Percentiles rank a stretch among this genome's conserved stretches.
Evolutionary conservation across 2,329 filamentous ascomycete genomes (phyloP).

Genomic region (Nemania diffusa): DNA sequence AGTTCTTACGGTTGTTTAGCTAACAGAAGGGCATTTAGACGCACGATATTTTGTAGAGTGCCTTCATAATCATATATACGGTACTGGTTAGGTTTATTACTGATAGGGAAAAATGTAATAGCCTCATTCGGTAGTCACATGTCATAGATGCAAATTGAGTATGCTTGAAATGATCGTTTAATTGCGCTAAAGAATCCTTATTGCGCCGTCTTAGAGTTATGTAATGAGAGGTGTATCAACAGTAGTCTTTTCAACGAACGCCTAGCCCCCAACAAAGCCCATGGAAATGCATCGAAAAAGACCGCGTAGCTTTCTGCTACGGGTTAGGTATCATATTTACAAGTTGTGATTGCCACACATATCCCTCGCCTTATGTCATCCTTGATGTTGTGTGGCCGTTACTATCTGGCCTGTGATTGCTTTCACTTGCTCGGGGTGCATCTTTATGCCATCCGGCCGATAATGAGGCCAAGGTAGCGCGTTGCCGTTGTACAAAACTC

Average conservation of each 20-base stretch:
- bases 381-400: too few species aligned
- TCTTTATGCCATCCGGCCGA: too few species aligned
- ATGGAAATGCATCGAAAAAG: constrained; percentile 27
- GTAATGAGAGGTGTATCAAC: constrained; percentile 9
- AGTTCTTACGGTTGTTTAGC: too few species aligned
- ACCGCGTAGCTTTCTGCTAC: constrained; percentile 7
- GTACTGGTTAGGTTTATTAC: too few species aligned
- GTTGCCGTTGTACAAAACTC: too few species aligned
- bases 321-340: constrained; percentile 21
- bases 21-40: too few species aligned
- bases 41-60: too few species aligned
- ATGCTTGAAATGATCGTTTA: neutral
- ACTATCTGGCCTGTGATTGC: too few species aligned
- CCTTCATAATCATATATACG: too few species aligned
- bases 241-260: constrained; percentile 5
- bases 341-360: neutral
- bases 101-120: neutral
- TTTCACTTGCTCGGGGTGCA: too few species aligned
- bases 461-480: too few species aligned
- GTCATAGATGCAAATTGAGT: neutral
- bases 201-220: constrained; percentile 3
- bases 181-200: constrained; percentile 2
- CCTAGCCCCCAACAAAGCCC: constrained; percentile 5
- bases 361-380: too few species aligned
- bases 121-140: neutral